phyloP scores from a whole-genome alignment of 2,329 filamentous ascomycete species.

The Trichoderma harzianum region DNA sequence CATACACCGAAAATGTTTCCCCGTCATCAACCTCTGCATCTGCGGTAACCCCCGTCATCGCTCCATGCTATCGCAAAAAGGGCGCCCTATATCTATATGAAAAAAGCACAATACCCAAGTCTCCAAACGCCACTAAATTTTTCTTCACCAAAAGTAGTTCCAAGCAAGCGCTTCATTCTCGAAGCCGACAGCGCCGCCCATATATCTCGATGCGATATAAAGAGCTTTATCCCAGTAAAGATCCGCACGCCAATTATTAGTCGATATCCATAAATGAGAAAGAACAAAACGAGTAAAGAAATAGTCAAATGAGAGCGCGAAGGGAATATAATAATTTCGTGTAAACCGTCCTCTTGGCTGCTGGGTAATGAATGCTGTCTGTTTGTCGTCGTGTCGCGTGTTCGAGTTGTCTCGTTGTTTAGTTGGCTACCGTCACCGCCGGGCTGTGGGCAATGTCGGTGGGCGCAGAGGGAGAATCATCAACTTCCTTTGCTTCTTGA shows the following conservation, averaged over 20 bases:
- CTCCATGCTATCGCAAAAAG: not conserved
- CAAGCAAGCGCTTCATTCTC: constrained; percentile 8
- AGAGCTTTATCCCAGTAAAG: constrained; percentile 17
- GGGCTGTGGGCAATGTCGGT: not conserved
- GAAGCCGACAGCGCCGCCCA: constrained; percentile 13
- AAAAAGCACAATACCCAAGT: not conserved
- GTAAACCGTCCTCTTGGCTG: constrained; percentile 5
- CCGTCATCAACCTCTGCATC: not conserved
- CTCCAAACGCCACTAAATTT: constrained; percentile 17
- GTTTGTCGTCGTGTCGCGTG: constrained; percentile 20
- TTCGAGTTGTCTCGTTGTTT: not conserved
- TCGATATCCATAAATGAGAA: constrained; percentile 7
- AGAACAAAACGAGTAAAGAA: not conserved
- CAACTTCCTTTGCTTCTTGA: constrained; percentile 22
- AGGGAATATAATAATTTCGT: not conserved
- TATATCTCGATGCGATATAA: constrained; percentile 10
- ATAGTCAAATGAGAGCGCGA: not conserved
- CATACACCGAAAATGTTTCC: constrained; percentile 12
- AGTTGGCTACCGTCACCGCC: constrained; percentile 8
- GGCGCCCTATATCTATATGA: not conserved
- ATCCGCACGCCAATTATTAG: constrained; percentile 16
- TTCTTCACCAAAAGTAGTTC: not conserved
- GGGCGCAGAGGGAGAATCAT: not conserved
- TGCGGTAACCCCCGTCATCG: not conserved
- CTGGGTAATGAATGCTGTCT: constrained; percentile 17